Conservation (phyloP, 2,329 filamentous ascomycete species). For the Arthrocladium fulminans region DNA sequence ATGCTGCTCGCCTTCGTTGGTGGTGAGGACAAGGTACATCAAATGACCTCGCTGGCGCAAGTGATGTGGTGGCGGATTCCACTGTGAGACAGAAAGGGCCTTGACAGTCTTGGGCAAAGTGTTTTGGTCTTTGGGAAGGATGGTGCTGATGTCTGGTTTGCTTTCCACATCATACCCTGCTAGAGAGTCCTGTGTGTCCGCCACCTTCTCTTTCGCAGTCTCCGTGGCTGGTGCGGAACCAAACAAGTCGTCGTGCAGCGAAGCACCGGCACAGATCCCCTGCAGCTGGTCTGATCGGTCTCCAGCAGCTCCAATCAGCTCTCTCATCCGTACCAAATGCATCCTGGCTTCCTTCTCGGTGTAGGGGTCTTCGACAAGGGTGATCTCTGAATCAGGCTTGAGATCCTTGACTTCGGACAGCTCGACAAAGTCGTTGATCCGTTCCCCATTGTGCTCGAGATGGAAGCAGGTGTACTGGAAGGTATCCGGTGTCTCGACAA, state of each 20-base stretch:
- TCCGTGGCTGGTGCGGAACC: slow-evolving; percentile 34
- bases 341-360: slow-evolving; percentile 97
- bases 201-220: slow-evolving; percentile 28
- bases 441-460: slow-evolving; percentile 77
- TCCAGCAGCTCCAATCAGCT: slow-evolving; percentile 85
- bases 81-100: slow-evolving; percentile 75
- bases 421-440: slow-evolving; percentile 91
- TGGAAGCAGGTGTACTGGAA: slow-evolving; percentile 99
- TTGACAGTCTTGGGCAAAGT: slow-evolving; percentile 83
- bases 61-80: slow-evolving; percentile 93
- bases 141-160: slow-evolving; percentile 56
- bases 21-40: slow-evolving; percentile 79
- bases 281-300: slow-evolving; percentile 80
- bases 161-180: slow-evolving; percentile 70
- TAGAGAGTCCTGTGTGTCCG: slow-evolving; percentile 44
- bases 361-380: slow-evolving; percentile 86
- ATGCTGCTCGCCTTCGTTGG: slow-evolving; percentile 87
- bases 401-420: slow-evolving; percentile 81
- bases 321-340: slow-evolving; percentile 81
- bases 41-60: slow-evolving; percentile 86
- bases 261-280: slow-evolving; percentile 74
- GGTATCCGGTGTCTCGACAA: slow-evolving; percentile 84
- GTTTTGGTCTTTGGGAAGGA: slow-evolving; percentile 60
- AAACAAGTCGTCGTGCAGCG: slow-evolving; percentile 71
- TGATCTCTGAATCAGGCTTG: slow-evolving; percentile 65